A percentile compares a stretch with the other conserved stretches of the same genome.
These are phyloP conservation scores for Globisporangium orthogonon DNA, from an alignment of 352 stramenopile genomes.

Conservation along the genomic window DNA sequence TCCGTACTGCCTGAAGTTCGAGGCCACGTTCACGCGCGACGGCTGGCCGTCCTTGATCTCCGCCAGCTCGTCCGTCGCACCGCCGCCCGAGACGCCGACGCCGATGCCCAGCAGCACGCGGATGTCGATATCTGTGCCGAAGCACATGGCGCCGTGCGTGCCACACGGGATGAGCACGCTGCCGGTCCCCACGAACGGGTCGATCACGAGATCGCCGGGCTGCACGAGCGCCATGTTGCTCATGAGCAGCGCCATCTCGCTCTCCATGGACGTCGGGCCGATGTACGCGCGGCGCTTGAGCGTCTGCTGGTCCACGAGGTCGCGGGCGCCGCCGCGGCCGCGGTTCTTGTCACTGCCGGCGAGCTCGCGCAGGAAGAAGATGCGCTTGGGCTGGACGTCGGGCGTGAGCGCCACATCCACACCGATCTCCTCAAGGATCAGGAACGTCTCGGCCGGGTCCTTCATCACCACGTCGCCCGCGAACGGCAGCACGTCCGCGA, in stretches of 20 bases:
- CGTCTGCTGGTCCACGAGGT: slow-evolving; percentile 88
- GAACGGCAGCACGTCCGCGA: slow-evolving; percentile 55
- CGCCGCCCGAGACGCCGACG: slow-evolving; percentile 40
- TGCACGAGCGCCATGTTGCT: slow-evolving; percentile 79
- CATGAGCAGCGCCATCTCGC: slow-evolving; percentile 96
- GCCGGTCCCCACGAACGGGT: slow-evolving; percentile 97
- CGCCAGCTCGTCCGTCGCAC: slow-evolving; percentile 11
- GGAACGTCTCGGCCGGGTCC: slow-evolving; percentile 56
- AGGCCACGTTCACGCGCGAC: slow-evolving; percentile 60
- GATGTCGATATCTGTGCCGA: slow-evolving; percentile 96
- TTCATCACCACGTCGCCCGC: slow-evolving; percentile 67
- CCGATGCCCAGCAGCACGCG: slow-evolving; percentile 91
- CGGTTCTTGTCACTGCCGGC: slow-evolving; percentile 69
- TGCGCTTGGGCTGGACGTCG: slow-evolving; percentile 36
- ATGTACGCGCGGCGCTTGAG: slow-evolving; percentile 94
- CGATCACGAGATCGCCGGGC: slow-evolving; percentile 82
- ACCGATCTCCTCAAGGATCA: slow-evolving; percentile 72
- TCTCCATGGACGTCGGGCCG: slow-evolving; percentile 96
- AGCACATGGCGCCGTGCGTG: slow-evolving; percentile 89
- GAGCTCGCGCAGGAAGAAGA: slow-evolving; percentile 68
- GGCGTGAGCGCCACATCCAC: slow-evolving; percentile 35
- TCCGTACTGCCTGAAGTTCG: slow-evolving; percentile 92
- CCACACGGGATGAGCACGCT: slow-evolving; percentile 94
- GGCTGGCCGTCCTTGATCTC: slow-evolving; percentile 13
- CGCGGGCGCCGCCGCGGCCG: slow-evolving; percentile 53